Evolutionary conservation across 2,329 filamentous ascomycete genomes (phyloP).

Genomic region (Pseudomassariella vexata): DNA sequence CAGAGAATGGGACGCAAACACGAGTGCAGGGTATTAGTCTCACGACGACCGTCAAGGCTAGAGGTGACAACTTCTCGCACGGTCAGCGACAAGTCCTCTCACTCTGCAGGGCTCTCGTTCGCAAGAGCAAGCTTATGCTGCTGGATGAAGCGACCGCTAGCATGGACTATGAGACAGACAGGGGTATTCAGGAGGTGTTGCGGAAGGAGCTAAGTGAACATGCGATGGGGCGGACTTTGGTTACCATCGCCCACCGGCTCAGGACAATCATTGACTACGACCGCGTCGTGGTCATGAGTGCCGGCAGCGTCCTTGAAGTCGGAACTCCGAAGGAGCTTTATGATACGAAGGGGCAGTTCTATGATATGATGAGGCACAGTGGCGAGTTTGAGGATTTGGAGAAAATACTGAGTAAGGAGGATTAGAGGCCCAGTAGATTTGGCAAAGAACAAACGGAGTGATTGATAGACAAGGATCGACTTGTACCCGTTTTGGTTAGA

Average conservation of each 20-base stretch:
- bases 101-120: slow-evolving; percentile 50
- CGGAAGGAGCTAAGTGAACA: slow-evolving; percentile 40
- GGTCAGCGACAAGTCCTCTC: slow-evolving; percentile 54
- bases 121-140: slow-evolving; percentile 49
- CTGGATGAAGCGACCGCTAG: slow-evolving; percentile 55
- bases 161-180: slow-evolving; percentile 54
- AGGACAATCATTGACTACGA: slow-evolving; percentile 57
- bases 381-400: slow-evolving; percentile 44
- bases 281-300: slow-evolving; percentile 50
- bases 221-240: slow-evolving; percentile 42
- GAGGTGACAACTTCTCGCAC: slow-evolving; percentile 51
- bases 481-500: no score
- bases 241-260: slow-evolving; percentile 53
- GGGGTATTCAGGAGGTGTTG: slow-evolving; percentile 48
- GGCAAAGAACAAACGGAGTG: no score
- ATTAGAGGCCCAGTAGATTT: no score
- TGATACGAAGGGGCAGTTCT: slow-evolving; percentile 38
- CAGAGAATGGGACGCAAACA: neutral
- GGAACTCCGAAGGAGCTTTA: slow-evolving; percentile 44
- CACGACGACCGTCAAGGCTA: slow-evolving; percentile 41
- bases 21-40: slow-evolving; percentile 28
- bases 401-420: slow-evolving; percentile 17
- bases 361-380: slow-evolving; percentile 50
- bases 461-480: no score
- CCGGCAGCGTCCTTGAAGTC: slow-evolving; percentile 44